Base-by-base conservation (phyloP, 108 stramenopile genomes). In the Parmales sp. region DNA sequence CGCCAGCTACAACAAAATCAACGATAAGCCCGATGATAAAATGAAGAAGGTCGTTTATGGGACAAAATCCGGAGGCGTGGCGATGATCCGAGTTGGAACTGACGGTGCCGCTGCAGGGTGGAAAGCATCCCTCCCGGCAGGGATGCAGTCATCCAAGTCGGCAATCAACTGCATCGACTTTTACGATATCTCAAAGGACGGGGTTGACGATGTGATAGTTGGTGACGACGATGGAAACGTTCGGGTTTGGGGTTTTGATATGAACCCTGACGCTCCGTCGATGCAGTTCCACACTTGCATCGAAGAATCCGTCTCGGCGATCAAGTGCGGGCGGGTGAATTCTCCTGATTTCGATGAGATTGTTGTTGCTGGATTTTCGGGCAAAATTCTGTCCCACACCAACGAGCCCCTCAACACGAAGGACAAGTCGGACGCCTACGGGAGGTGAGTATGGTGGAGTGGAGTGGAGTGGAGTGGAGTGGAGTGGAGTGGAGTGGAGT, bases 401-500 rank as follows among this genome's bases (percentile, higher is more conserved):
- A 60, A 60, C 54, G 54, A 60, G 54, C 54, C 54, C 3, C 54
- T 60, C n/a, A 28, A 60, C 54, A 60, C 54, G n/a, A 60, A 60
- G 54, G 54, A 60, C 54, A 20, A 28, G 2, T 34, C 26, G 28
- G 54, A 60, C 26, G 31, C 18, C 26, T 34, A 60, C 31, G 54
- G 54, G 65, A 66, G 65, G 38, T 5, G 65, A 66, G n/a, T 41
- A 6, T 37, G 41, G n/a, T 41, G 13, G 65, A 66, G n/a, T 41
- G 13, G 65, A 66, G n/a, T 41, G 13, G 65, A 66, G n/a, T 41
- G 13, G 65, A 66, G n/a, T 41, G 13, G 65, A 66, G n/a, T 41
- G 13, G 65, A 66, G n/a, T 41, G 13, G 65, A 66, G n/a, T 41
- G 13, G 65, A 66, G n/a, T 41, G 13, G 65, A 66, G n/a, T 41